Base-by-base conservation (phyloP, 1,284 basidiomycete genomes). In the Coniferiporia weirii region DNA sequence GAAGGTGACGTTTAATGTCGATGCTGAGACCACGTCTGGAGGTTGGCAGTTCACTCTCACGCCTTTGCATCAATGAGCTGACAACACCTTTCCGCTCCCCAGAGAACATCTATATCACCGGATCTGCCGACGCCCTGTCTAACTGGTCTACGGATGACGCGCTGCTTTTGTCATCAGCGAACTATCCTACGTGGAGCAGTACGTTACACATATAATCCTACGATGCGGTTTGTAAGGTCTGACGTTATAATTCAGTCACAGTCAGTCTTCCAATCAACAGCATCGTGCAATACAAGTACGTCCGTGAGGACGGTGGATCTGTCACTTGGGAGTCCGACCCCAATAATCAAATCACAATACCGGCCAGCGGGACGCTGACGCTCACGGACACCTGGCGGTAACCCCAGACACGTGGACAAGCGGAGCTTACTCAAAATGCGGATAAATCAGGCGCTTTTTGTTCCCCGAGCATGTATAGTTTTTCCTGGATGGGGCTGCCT, bases 261-360 rank as follows among this genome's bases (percentile, higher is more conserved):
- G 62, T 71, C 46, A 63, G 64, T 44, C 54, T 71, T 1, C 69
- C 70, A 2, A 66, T 67, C 4, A 62, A 54, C 27, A 66, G 64
- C 4, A 55, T 56, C 15, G 62, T 71, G 49, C 60, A 69, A 64
- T 71, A 68, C 65, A 74, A 73, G 63, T 73, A 70, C 55, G 66
- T 72, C 49, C 66, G 69, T 55, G 69, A 66, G 56, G 64, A 47
- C 38, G 65, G 67, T 46, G 66, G 63, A 12, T 62, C 61, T 22
- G 69, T 75, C 22, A 77, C 73, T 35, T 79, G 77, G 77, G 77
- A 79, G 69, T 72, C 72, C 10, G 77, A 76, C 64, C 76, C 77
- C n/a, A 78, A 79, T 67, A 71, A 69, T 57, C 58, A 62, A 56
- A 66, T 77, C 65, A 76, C 67, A 19, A 75, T 75, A 9, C 71